Evolutionary conservation across 2,329 filamentous ascomycete genomes (phyloP).

Genomic region (Colletotrichum sp.): DNA sequence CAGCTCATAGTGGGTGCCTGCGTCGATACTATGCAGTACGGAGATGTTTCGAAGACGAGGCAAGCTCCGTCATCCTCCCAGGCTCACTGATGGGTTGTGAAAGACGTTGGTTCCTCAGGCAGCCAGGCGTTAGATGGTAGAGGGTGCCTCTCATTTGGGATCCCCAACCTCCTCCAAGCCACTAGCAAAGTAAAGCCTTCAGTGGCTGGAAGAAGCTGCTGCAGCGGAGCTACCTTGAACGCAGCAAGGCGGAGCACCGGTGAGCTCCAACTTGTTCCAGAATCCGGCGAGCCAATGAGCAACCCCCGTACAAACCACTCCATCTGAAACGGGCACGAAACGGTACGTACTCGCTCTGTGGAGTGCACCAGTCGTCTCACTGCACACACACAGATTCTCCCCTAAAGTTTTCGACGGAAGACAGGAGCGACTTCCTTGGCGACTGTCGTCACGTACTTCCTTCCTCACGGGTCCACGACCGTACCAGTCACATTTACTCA

Average conservation of each 20-base stretch:
- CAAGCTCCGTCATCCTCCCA: background rate
- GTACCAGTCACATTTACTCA: background rate
- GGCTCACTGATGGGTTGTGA: background rate
- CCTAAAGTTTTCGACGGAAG: background rate
- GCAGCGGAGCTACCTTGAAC: background rate
- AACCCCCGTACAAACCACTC: background rate
- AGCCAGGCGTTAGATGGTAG: background rate
- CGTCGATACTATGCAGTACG: background rate
- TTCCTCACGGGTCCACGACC: background rate
- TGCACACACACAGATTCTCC: background rate
- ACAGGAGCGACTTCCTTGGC: background rate
- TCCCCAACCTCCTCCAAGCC: conserved; percentile 1
- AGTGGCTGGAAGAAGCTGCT: background rate
- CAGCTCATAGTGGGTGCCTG: background rate
- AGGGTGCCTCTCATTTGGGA: background rate
- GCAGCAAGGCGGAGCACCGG: conserved; percentile 2
- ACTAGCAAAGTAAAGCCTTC: background rate
- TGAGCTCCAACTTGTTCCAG: conserved; percentile 8
- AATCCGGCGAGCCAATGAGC: conserved; percentile 13
- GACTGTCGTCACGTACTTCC: background rate
- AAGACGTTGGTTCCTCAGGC: background rate
- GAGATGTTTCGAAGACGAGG: background rate
- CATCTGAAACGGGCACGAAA: conserved; percentile 19
- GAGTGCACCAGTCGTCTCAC: background rate
- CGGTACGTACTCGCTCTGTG: background rate